Evolutionary conservation across 768 basidiomycete species (phyloP), one percentile per base, ranked within the genome.

Genomic region (Trametes elegans): DNA sequence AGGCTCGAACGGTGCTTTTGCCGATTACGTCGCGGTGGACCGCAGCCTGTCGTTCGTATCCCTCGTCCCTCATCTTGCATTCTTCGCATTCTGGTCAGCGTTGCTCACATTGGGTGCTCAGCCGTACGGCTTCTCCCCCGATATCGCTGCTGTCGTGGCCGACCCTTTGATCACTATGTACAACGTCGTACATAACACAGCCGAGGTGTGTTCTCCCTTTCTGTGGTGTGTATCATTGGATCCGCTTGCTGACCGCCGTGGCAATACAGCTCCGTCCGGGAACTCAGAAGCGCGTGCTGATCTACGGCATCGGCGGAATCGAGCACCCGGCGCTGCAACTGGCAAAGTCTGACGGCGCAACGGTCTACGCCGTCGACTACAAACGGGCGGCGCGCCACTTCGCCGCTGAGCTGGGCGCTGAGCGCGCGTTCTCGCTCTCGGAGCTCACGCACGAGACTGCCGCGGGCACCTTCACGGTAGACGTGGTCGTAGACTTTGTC

Each of bases 401-500:
- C 3, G 63, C 66, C 1, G 14, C 61, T 14, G 46, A 62, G 24
- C 53, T 63, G n/a, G 66, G 66, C 24, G 66, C 66, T 1, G 53
- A 38, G 36, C 53, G 54, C 16, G 66, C 60, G 1, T 64, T 62
- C 42, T 47, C 59, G 27, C 57, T 56, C 8, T 49, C 51, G 4
- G 58, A 66, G 16, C 55, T 68, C 3, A 58, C 54, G 2, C 36
- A 45, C 14, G 49, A 27, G 32, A 58, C 53, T 2, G 21, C 50
- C 3, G 47, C 35, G 0, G 55, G 51, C 9, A 23, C 40, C 19
- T 58, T 68, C 47, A 54, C 59, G 1, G 64, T 66, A 1, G 59
- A 68, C 49, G 55, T 57, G 3, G 62, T 62, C 9, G 59, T 68
- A 21, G 64, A 68, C 45, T 68, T 66, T 45, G 55, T 64, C 7